Evolutionary conservation across 176 grass and related monocot genomes (phyloP).

Genomic region (Coix lacrymajobi): DNA sequence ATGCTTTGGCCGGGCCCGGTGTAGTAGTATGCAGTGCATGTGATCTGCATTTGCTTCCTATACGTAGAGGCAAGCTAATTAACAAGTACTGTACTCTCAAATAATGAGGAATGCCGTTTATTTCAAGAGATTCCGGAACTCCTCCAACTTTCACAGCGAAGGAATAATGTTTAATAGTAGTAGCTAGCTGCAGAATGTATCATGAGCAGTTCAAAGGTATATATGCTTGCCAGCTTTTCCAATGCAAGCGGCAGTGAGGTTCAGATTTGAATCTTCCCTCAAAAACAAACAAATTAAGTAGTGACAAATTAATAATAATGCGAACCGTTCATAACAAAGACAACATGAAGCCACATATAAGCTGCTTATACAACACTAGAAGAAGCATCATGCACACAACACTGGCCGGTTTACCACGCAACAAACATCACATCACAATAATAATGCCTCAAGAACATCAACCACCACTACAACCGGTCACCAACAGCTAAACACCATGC

Average conservation of each 20-base stretch:
- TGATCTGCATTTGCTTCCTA: neutral
- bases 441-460: slow-evolving; percentile 38
- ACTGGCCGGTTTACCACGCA: neutral
- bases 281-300: neutral
- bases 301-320: neutral
- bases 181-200: neutral
- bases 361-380: neutral
- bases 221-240: neutral
- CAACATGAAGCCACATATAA: neutral
- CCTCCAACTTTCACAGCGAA: neutral
- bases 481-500: slow-evolving; percentile 5
- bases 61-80: neutral
- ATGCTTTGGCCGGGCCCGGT: no score
- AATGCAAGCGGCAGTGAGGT: neutral
- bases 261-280: neutral
- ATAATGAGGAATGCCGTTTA: neutral
- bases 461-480: slow-evolving; percentile 14
- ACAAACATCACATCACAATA: slow-evolving; percentile 1
- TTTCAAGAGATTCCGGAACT: neutral
- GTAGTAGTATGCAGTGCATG: neutral
- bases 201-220: neutral
- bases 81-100: no score
- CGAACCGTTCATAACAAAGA: neutral
- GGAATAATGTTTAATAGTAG: neutral
- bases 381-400: neutral